phyloP scores from a whole-genome alignment of 73 alveolate genomes.

The Blepharisma stoltei region DNA sequence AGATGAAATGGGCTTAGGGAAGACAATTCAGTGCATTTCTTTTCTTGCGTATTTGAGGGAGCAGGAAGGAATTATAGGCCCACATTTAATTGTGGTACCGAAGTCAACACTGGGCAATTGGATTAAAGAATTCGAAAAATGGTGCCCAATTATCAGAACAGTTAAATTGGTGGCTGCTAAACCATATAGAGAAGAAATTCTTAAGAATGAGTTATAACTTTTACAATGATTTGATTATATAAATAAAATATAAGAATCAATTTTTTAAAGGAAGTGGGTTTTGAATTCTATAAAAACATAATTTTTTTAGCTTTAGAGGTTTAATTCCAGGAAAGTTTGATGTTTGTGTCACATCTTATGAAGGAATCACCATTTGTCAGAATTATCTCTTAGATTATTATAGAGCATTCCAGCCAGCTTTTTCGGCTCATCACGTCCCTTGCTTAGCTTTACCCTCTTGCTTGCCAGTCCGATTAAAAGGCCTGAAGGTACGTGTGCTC shows the following conservation, averaged over 20 bases:
- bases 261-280: constrained; percentile 21
- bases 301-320: too few species aligned
- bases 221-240: too few species aligned
- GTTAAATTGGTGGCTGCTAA: constrained; percentile 90
- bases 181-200: constrained; percentile 90
- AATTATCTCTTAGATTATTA: constrained; percentile 53
- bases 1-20: constrained; percentile 90
- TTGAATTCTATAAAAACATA: too few species aligned
- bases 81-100: constrained; percentile 84
- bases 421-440: not conserved
- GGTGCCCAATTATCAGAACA: constrained; percentile 90
- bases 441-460: too few species aligned
- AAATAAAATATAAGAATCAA: constrained; percentile 29
- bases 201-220: constrained; percentile 72
- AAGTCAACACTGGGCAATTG: constrained; percentile 92
- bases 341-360: constrained; percentile 92
- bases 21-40: constrained; percentile 74
- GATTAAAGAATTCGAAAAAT: constrained; percentile 88
- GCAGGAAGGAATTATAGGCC: constrained; percentile 54
- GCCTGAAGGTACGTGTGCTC: not conserved
- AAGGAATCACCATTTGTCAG: constrained; percentile 93
- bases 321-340: constrained; percentile 87
- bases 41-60: constrained; percentile 61
- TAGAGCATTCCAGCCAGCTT: constrained; percentile 48
- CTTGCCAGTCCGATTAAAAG: not conserved